Base-by-base conservation (phyloP, 202 grass and related monocot species). In the Schoenoplectus triqueter region DNA sequence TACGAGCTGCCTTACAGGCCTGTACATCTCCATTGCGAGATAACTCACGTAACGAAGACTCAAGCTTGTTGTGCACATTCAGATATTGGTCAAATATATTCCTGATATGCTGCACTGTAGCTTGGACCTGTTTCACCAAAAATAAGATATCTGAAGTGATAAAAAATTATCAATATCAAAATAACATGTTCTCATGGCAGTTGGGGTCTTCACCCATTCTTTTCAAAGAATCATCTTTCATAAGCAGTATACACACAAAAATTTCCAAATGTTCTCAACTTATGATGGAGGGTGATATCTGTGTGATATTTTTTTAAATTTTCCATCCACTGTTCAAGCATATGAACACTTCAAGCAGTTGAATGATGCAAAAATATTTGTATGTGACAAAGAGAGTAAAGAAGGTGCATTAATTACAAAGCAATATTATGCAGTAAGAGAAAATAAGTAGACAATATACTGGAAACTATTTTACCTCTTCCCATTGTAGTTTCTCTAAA, bases 401-500 rank as follows among this genome's bases (percentile, higher is more conserved):
- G 52, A 82, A 21, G 4, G 48, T 51, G 60, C 11, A 31, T 82
- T 66, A 6, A 68, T 40, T 50, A 81, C 50, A 39, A 79, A 79
- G 39, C 3, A 17, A 18, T 61, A 79, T 61, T 44, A 61, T 61
- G 6, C 44, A 8, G 22, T 40, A 57, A 77, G 39, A 61, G 31
- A 60, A 31, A 31, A 18, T 19, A 55, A 22, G 45, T 61, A 65
- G 2, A 88, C 48, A 50, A 73, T 73, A 31, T 31, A 31, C 22
- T 54, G 65, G 55, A 66, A 72, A 70, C 17, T 41, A 50, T 19
- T 82, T 45, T 75, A 99, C 96, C 96, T 99, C 96, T 21, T 99
- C 96, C 87, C 86, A 99, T 75, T 96, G 96, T 51, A 96, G 79
- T 81, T 94, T 99, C 49, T 91, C 93, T 64, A 96, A 64, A 89